Percentiles rank a stretch among this genome's conserved stretches.
Conservation (phyloP, 2,329 filamentous ascomycete species). For the Colletotrichum neosansevieriae region DNA sequence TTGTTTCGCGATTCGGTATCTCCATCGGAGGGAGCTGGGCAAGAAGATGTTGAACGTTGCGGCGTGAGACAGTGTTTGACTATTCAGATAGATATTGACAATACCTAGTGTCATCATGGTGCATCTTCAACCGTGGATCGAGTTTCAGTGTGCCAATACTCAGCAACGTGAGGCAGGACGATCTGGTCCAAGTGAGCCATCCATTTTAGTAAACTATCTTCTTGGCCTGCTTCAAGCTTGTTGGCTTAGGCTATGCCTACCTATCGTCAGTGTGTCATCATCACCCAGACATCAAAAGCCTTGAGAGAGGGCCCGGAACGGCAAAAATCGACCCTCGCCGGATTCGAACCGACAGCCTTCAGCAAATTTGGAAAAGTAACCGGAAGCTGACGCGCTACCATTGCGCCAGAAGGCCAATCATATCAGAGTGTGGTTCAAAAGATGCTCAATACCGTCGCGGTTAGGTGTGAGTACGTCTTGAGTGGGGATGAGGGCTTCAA, state of each 20-base stretch:
- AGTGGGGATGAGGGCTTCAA: no score
- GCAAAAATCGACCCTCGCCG: not conserved
- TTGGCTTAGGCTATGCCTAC: no score
- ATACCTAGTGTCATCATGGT: no score
- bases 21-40: conserved; percentile 58
- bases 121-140: no score
- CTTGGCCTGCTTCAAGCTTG: no score
- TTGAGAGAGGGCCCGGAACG: not conserved
- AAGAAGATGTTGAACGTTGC: not conserved
- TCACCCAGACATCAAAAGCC: not conserved
- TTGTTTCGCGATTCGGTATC: conserved; percentile 59
- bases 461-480: no score
- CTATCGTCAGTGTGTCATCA: not conserved
- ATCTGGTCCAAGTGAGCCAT: no score
- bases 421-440: not conserved
- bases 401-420: conserved; percentile 4
- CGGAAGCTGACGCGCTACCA: conserved; percentile 15
- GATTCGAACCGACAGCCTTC: conserved; percentile 17
- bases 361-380: not conserved
- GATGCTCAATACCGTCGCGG: not conserved
- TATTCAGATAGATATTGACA: no score
- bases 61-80: not conserved
- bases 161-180: no score
- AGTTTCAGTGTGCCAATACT: no score
- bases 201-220: no score